Percentiles rank a stretch among this genome's conserved stretches.
phyloP scores from a whole-genome alignment of 805 yeast genomes.

The Ogataea siamensis region DNA sequence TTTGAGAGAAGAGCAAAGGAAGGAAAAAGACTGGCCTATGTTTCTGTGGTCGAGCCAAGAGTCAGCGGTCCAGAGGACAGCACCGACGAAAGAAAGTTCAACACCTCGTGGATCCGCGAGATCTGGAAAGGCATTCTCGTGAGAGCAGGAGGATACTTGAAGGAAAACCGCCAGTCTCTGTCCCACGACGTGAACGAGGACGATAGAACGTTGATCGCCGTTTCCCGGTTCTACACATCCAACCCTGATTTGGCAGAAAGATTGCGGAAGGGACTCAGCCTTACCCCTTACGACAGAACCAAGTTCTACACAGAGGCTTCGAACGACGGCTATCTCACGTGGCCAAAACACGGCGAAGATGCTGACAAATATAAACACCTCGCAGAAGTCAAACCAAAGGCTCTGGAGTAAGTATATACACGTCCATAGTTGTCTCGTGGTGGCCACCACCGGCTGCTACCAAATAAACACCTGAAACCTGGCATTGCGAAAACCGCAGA shows the following conservation, averaged over 20 bases:
- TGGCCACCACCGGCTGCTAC: no score
- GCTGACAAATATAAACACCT: slow-evolving; percentile 8
- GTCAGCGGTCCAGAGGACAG: slow-evolving; percentile 11
- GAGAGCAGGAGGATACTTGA: slow-evolving; percentile 24
- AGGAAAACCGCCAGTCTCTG: slow-evolving; percentile 26
- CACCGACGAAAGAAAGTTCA: slow-evolving; percentile 4
- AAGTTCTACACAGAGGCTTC: slow-evolving; percentile 37
- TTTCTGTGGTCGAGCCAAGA: slow-evolving; percentile 35
- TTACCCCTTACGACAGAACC: slow-evolving; percentile 42
- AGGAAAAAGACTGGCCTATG: slow-evolving; percentile 28
- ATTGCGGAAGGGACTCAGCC: slow-evolving; percentile 36
- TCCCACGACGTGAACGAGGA: slow-evolving; percentile 27
- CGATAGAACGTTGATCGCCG: slow-evolving; percentile 45
- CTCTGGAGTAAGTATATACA: slow-evolving; percentile 14
- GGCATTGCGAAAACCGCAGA: no score
- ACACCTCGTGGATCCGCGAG: slow-evolving; percentile 23
- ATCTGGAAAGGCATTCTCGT: slow-evolving; percentile 37
- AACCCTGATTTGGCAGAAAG: slow-evolving; percentile 45
- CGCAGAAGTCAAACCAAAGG: slow-evolving; percentile 12
- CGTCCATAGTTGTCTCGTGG: background rate
- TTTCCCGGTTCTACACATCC: slow-evolving; percentile 39
- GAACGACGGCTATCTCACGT: slow-evolving; percentile 20
- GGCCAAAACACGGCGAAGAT: slow-evolving; percentile 20
- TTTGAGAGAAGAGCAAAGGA: slow-evolving; percentile 38
- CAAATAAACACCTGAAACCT: no score